phyloP scores from a whole-genome alignment of 2,329 filamentous ascomycete genomes.

The Aspergillus sergii region DNA sequence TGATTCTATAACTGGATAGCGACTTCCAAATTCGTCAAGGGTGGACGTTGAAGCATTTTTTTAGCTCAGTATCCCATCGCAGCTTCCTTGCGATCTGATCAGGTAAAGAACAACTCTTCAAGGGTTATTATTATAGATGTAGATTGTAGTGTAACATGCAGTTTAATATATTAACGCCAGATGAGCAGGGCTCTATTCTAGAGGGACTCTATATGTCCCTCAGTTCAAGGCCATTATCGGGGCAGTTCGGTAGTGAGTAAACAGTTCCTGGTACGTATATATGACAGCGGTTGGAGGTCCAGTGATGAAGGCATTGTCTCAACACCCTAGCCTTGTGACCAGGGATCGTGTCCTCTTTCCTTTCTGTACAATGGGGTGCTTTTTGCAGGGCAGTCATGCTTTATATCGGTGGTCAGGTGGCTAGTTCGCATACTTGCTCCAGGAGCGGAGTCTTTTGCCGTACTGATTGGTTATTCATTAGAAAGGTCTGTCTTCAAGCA shows the following conservation, averaged over 20 bases:
- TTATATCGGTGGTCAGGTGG: neutral
- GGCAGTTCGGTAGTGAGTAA: neutral
- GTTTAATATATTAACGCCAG: no score
- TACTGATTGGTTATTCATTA: neutral
- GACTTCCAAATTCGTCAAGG: no score
- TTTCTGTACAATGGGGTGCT: neutral
- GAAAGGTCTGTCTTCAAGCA: neutral
- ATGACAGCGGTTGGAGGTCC: no score
- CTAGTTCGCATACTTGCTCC: constrained; percentile 10
- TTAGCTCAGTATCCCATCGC: no score
- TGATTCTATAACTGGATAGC: no score
- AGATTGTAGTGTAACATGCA: neutral
- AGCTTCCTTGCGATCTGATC: no score
- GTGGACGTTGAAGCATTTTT: no score
- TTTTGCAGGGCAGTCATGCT: neutral
- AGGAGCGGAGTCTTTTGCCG: constrained; percentile 7
- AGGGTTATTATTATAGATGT: neutral
- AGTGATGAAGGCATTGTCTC: neutral
- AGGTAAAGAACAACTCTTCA: no score
- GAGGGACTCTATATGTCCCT: neutral
- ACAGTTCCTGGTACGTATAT: neutral
- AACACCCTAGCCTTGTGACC: neutral
- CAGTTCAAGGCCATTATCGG: neutral
- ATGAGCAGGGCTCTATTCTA: neutral
- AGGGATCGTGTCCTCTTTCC: neutral